Evolutionary conservation across 208 protist genomes (phyloP).

Genomic region (Angomonas ambiguus): DNA sequence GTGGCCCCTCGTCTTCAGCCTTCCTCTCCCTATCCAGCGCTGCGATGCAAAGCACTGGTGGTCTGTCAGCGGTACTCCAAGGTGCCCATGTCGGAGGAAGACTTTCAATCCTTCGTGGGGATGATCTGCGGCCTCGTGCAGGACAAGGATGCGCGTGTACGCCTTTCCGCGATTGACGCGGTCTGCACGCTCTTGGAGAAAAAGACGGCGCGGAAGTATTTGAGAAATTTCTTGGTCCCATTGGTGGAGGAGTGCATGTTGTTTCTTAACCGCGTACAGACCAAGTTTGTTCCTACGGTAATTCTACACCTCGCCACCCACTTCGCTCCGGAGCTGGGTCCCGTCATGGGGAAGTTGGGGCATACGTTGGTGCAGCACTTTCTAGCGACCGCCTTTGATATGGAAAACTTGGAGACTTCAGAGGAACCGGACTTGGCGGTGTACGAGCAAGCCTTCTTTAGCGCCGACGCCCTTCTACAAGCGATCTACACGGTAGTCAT

Average conservation of each 20-base stretch:
- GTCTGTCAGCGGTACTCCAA: constrained; percentile 85
- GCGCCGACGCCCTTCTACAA: constrained; percentile 62
- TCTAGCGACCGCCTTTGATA: constrained; percentile 69
- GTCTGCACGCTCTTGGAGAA: constrained; percentile 86
- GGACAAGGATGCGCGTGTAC: constrained; percentile 70
- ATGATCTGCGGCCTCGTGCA: constrained; percentile 64
- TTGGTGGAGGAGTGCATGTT: constrained; percentile 80
- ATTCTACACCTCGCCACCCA: constrained; percentile 82
- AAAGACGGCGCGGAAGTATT: constrained; percentile 61
- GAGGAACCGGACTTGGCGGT: constrained; percentile 24
- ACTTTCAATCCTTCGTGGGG: constrained; percentile 76
- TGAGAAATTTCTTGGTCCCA: constrained; percentile 55
- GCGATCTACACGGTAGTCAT: constrained; percentile 72
- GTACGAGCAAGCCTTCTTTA: constrained; percentile 66
- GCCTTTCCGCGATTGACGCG: constrained; percentile 72
- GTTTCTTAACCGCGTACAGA: constrained; percentile 81
- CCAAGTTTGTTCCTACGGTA: constrained; percentile 73
- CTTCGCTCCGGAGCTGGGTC: constrained; percentile 78
- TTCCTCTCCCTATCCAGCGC: constrained; percentile 31
- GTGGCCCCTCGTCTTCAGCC: constrained; percentile 70
- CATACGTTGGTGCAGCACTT: constrained; percentile 74
- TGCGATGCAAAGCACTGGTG: constrained; percentile 80
- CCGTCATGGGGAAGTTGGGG: constrained; percentile 67
- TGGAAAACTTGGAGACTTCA: constrained; percentile 40
- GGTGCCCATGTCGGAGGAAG: constrained; percentile 60